Evolutionary conservation across 768 basidiomycete species (phyloP), one percentile per base, ranked within the genome.

Genomic region (Boletus subparvulus): DNA sequence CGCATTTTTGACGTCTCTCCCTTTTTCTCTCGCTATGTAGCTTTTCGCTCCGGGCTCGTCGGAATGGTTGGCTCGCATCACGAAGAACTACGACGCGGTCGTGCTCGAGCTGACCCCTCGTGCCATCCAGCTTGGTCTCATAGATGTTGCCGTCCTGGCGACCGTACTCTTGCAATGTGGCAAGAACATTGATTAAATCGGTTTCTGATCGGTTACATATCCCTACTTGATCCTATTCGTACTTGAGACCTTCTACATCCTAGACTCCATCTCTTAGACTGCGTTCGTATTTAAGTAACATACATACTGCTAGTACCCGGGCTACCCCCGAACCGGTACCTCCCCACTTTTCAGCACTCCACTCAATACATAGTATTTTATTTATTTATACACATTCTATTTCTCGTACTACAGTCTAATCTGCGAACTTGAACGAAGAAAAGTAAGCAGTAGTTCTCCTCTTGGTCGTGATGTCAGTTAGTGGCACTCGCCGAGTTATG

Each of bases 21-120:
- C 21, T 21, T 8, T 57, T 12, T 0, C 4, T 24, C 4, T 13
- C 24, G 8, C 9, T 54, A 21, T 21, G 21, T 21, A 88, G 85
- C 64, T 87, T 48, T 82, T 79, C 61, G 72, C 77, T 11, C 72
- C 76, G 5, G 74, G 65, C 37, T 68, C 71, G 58, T 65, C 60
- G 0, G 73, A 70, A 9, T 76, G 80, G 67, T 61, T 86, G 26
- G 85, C 79, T 3, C 76, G 80, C 16, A 69, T 88, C n/a, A 78
- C 76, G 2, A 77, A 77, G 55, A 66, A 67, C 28, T 73, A 79
- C 21, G 75, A 76, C 19, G 71, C 68, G 6, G 71, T 87, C 54
- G 66, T 71, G 3, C 76, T 88, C 17, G 84, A 87, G 52, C 66
- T 88, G 54, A 82, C 83, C 3, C 69, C 79, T 1, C 78, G 82